Conservation (phyloP, 495 filamentous ascomycete species). For the Venustampulla echinocandica region DNA sequence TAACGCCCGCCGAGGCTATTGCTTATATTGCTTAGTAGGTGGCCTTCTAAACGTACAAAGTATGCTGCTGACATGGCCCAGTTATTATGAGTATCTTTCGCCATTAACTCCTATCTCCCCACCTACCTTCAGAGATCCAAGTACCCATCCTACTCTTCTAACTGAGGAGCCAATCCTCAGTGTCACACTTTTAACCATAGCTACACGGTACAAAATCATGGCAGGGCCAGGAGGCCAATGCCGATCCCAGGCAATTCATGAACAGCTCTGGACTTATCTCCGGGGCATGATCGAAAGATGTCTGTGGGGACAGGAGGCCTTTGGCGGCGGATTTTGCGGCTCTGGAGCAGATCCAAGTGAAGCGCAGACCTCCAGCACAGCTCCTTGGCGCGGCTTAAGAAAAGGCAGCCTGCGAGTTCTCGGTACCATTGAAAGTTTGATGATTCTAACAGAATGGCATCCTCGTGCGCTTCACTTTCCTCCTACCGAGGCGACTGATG, state of each 20-base stretch:
- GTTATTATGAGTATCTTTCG: conserved; percentile 82
- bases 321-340: conserved; percentile 78
- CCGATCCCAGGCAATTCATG: conserved; percentile 84
- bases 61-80: conserved; percentile 25
- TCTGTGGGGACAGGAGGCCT: conserved; percentile 92
- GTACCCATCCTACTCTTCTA: conserved; percentile 66
- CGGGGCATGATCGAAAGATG: conserved; percentile 89
- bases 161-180: conserved; percentile 86
- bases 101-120: conserved; percentile 88
- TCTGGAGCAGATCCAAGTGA: conserved; percentile 56
- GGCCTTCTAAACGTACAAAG: neutral
- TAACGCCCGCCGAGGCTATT: conserved; percentile 86
- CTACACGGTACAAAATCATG: conserved; percentile 75
- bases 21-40: conserved; percentile 84
- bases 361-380: conserved; percentile 53
- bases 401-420: conserved; percentile 80
- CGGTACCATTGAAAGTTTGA: conserved; percentile 85
- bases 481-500: conserved; percentile 65
- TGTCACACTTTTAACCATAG: conserved; percentile 81
- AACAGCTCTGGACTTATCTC: conserved; percentile 91
- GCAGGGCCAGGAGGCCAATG: conserved; percentile 73
- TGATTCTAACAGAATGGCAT: conserved; percentile 96
- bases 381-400: conserved; percentile 46
- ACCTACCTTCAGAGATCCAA: conserved; percentile 67
- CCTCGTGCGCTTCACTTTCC: conserved; percentile 92